These are phyloP conservation scores for Paramyrothecium roridum DNA, from an alignment of 2,329 filamentous ascomycete genomes.

Conservation along the genomic window DNA sequence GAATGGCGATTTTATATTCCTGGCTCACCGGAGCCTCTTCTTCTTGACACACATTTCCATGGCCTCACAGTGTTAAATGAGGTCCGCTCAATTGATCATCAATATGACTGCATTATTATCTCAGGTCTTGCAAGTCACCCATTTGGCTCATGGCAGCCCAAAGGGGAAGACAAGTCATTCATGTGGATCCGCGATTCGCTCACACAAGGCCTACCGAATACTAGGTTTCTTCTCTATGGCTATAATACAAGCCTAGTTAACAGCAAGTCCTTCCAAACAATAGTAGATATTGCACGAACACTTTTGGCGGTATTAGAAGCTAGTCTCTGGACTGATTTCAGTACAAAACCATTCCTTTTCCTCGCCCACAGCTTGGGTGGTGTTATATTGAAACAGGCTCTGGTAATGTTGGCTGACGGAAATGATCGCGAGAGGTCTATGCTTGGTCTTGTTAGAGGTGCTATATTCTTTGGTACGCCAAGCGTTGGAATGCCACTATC, in stretches of 20 bases:
- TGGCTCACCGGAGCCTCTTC: not conserved
- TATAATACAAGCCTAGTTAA: too few species aligned
- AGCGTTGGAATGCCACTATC: not conserved
- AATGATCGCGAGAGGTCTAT: not conserved
- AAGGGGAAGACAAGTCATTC: constrained; percentile 2
- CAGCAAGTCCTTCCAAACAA: not conserved
- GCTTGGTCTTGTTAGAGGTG: not conserved
- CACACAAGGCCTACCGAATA: not conserved
- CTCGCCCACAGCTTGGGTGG: not conserved
- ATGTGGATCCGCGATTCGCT: constrained; percentile 8
- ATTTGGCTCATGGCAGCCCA: constrained; percentile 8
- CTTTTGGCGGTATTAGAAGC: not conserved
- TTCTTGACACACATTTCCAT: not conserved
- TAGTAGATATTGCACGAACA: not conserved
- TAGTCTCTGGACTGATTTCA: not conserved
- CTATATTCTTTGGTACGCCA: not conserved
- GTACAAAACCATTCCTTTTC: not conserved
- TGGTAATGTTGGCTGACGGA: not conserved
- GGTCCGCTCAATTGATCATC: not conserved
- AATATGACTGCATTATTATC: constrained; percentile 3
- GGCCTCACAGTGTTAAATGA: not conserved
- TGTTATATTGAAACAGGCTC: not conserved
- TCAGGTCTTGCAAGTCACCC: constrained; percentile 7
- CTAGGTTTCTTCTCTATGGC: constrained; percentile 5
- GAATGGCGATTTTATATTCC: not conserved